These are phyloP conservation scores for Mucor irregularis DNA, from an alignment of 371 early-diverging fungal species.

Conservation along the genomic window DNA sequence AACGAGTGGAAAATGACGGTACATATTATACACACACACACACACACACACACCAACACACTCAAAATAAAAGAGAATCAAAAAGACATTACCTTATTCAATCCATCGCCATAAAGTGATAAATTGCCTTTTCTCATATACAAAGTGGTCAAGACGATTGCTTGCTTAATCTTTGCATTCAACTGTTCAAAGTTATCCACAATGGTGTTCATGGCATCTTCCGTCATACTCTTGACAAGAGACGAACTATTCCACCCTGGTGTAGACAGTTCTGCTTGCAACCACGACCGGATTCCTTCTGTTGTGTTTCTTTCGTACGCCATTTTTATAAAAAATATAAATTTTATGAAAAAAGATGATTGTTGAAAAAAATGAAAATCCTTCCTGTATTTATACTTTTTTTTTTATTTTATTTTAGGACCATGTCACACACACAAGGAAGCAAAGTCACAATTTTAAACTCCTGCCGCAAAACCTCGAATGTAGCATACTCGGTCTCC, in stretches of 20 bases:
- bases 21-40: neutral
- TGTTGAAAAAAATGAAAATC: constrained; percentile 10
- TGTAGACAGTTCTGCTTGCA: constrained; percentile 23
- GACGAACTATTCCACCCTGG: constrained; percentile 32
- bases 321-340: constrained; percentile 17
- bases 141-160: constrained; percentile 18
- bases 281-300: constrained; percentile 31
- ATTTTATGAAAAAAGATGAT: constrained; percentile 3
- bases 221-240: constrained; percentile 33
- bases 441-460: constrained; percentile 10
- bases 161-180: constrained; percentile 21
- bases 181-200: constrained; percentile 20
- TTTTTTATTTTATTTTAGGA: constrained; percentile 7
- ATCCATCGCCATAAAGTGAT: constrained; percentile 6
- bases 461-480: constrained; percentile 27
- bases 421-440: neutral
- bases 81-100: constrained; percentile 26
- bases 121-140: constrained; percentile 22
- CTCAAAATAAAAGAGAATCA: neutral
- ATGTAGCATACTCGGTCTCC: constrained; percentile 41
- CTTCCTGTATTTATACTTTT: neutral
- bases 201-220: constrained; percentile 29
- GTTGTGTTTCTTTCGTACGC: constrained; percentile 29
- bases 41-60: no score
- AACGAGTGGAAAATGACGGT: neutral